Evolutionary conservation across 2,329 filamentous ascomycete genomes (phyloP).

Genomic region (Emericellopsis atlantica): DNA sequence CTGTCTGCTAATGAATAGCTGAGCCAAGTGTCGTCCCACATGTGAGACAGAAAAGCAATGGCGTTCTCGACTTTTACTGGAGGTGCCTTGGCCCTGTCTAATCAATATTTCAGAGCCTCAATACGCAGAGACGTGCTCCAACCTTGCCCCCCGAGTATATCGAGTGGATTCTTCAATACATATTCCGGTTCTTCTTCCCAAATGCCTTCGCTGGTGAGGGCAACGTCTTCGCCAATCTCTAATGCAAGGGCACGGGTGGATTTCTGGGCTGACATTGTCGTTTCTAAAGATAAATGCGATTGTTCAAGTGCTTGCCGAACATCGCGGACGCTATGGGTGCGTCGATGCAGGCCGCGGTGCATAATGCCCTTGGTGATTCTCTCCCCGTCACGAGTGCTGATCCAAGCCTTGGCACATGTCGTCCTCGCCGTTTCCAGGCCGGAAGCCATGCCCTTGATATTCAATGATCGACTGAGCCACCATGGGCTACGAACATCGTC

Average conservation of each 20-base stretch:
- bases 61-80: too few species aligned
- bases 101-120: too few species aligned
- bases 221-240: slow-evolving; percentile 26
- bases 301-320: slow-evolving; percentile 21
- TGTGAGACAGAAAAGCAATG: too few species aligned
- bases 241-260: slow-evolving; percentile 19
- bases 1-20: too few species aligned
- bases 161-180: neutral
- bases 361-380: slow-evolving; percentile 41
- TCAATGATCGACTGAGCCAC: slow-evolving; percentile 36
- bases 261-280: slow-evolving; percentile 8
- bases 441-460: slow-evolving; percentile 41
- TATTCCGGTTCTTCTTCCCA: slow-evolving; percentile 4
- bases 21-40: too few species aligned
- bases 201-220: slow-evolving; percentile 25
- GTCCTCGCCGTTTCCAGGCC: slow-evolving; percentile 43
- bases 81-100: too few species aligned
- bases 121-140: too few species aligned
- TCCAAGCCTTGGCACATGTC: slow-evolving; percentile 43
- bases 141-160: too few species aligned
- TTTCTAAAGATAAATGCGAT: neutral
- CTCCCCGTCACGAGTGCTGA: slow-evolving; percentile 48
- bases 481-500: slow-evolving; percentile 45
- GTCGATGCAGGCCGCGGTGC: slow-evolving; percentile 34
- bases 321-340: slow-evolving; percentile 28